Percentiles rank a stretch among this genome's conserved stretches.
Conservation (phyloP, 2,329 filamentous ascomycete species). For the Penicillium sp. region DNA sequence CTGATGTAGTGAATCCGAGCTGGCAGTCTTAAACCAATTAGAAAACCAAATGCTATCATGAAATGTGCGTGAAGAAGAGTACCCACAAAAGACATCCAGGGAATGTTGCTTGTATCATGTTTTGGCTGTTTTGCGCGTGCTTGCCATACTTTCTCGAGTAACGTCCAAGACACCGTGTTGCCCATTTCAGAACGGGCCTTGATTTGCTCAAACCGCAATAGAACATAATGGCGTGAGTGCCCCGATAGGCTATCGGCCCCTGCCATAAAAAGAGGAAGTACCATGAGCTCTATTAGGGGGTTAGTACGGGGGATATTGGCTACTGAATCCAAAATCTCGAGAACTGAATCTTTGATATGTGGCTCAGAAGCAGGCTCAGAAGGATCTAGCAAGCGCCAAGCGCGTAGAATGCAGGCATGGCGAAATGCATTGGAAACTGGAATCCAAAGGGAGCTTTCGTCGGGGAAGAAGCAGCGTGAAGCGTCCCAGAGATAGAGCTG, state of each 20-base stretch:
- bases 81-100: slow-evolving; percentile 36
- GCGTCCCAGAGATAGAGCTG: slow-evolving; percentile 30
- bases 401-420: slow-evolving; percentile 33
- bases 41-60: neutral
- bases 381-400: slow-evolving; percentile 31
- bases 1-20: slow-evolving; percentile 24
- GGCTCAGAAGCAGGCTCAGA: slow-evolving; percentile 20
- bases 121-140: slow-evolving; percentile 24
- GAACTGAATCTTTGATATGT: slow-evolving; percentile 33
- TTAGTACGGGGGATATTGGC: slow-evolving; percentile 27
- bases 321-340: slow-evolving; percentile 30
- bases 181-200: slow-evolving; percentile 31
- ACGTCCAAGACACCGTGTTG: slow-evolving; percentile 23
- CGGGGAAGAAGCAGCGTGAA: slow-evolving; percentile 26
- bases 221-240: slow-evolving; percentile 37
- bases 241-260: slow-evolving; percentile 32
- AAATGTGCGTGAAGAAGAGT: neutral
- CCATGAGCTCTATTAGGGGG: slow-evolving; percentile 31
- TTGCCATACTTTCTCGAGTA: slow-evolving; percentile 33
- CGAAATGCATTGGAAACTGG: slow-evolving; percentile 32
- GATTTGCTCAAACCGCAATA: slow-evolving; percentile 30
- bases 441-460: slow-evolving; percentile 28
- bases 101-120: slow-evolving; percentile 28
- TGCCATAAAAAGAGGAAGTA: slow-evolving; percentile 37
- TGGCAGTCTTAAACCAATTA: slow-evolving; percentile 25